A percentile compares a stretch with the other conserved stretches of the same genome.
Evolutionary conservation across 352 stramenopile species (phyloP).

Genomic region (Globisporangium radiosum): DNA sequence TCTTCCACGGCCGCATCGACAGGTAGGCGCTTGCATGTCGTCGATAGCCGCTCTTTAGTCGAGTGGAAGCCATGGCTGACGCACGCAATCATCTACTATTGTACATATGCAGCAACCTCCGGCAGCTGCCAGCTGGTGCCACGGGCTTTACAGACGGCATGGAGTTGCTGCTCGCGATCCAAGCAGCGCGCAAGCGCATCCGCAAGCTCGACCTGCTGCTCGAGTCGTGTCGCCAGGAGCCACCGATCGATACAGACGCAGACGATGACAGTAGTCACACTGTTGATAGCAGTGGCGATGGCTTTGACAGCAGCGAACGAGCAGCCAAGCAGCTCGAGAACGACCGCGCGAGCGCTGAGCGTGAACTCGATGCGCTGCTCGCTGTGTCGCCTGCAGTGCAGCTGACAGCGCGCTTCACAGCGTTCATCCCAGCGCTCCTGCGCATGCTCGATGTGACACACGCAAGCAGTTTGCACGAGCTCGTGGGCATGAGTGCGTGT

Average conservation of each 20-base stretch:
- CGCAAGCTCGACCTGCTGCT: slow-evolving; percentile 35
- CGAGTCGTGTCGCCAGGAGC: slow-evolving; percentile 16
- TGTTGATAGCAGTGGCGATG: not conserved
- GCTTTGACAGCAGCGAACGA: slow-evolving; percentile 1
- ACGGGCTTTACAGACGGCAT: slow-evolving; percentile 31
- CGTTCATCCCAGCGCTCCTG: slow-evolving; percentile 43
- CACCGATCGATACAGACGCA: not conserved
- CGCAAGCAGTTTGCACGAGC: slow-evolving; percentile 30
- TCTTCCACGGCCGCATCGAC: slow-evolving; percentile 52
- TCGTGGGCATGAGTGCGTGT: slow-evolving; percentile 41
- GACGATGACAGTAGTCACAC: too few species aligned
- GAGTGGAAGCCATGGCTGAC: too few species aligned
- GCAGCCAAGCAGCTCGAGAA: not conserved
- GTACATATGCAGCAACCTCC: slow-evolving; percentile 12
- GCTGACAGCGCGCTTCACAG: slow-evolving; percentile 17
- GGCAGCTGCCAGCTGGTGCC: slow-evolving; percentile 1
- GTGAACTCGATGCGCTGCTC: slow-evolving; percentile 22
- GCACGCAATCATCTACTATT: too few species aligned
- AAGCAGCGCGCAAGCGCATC: slow-evolving; percentile 24
- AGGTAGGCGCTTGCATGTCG: slow-evolving; percentile 11
- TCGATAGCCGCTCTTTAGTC: not conserved
- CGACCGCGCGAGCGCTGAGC: slow-evolving; percentile 4
- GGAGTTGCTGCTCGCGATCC: slow-evolving; percentile 38
- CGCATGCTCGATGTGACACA: slow-evolving; percentile 22
- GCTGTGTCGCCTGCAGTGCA: slow-evolving; percentile 21